Evolutionary conservation across 305 asterid genomes (phyloP).

Genomic region (Fraxinus floribunda): DNA sequence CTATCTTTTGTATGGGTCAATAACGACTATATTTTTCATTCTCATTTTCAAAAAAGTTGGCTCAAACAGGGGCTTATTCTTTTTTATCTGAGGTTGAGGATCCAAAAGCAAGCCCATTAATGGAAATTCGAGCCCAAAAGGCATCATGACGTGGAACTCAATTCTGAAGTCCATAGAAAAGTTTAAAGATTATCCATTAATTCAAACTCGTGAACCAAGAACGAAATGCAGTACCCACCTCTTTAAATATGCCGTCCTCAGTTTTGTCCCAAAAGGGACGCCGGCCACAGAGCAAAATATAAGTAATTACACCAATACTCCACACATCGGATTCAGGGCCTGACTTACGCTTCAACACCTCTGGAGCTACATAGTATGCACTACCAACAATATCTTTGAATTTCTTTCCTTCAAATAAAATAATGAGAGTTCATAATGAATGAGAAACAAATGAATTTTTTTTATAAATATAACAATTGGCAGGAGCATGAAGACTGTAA

Average conservation of each 20-base stretch:
- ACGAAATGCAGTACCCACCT: constrained; percentile 44
- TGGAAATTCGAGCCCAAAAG: constrained; percentile 1
- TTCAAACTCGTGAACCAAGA: neutral
- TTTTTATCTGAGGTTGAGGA: neutral
- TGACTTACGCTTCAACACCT: constrained; percentile 74
- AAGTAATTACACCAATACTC: constrained; percentile 86
- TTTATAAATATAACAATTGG: neutral
- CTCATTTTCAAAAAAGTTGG: no score
- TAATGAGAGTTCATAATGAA: constrained; percentile 1
- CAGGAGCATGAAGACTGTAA: neutral
- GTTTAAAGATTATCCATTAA: neutral
- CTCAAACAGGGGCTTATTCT: neutral
- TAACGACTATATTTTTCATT: no score
- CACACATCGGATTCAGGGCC: constrained; percentile 92
- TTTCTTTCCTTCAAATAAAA: constrained; percentile 47
- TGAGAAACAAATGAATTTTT: neutral
- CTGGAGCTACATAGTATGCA: constrained; percentile 88
- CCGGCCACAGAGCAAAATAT: constrained; percentile 80
- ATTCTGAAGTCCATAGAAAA: neutral
- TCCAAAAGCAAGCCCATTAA: neutral
- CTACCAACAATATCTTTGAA: constrained; percentile 83
- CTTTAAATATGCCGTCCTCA: constrained; percentile 85
- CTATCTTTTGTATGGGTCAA: no score
- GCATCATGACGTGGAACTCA: neutral
- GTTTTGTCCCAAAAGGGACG: constrained; percentile 98